These are phyloP conservation scores for Fraxinus greggii DNA, from an alignment of 305 asterid species.

Conservation along the genomic window DNA sequence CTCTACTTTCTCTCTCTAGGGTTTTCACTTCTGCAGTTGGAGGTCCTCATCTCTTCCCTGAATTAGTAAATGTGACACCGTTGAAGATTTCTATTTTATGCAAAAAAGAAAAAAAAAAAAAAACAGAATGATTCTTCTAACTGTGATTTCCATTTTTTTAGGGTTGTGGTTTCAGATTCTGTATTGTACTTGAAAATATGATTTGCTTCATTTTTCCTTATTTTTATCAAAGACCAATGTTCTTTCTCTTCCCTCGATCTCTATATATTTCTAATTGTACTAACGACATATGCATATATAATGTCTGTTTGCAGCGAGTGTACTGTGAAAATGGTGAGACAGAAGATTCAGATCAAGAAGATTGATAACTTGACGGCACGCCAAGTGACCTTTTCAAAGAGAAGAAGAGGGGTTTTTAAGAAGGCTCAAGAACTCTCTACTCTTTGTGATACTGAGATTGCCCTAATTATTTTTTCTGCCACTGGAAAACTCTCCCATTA, in stretches of 20 bases:
- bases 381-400: conserved; percentile 74
- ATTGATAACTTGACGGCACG: conserved; percentile 71
- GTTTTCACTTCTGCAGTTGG: conserved; percentile 38
- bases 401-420: conserved; percentile 87
- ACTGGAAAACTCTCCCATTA: conserved; percentile 67
- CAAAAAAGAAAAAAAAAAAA: background rate
- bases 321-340: conserved; percentile 57
- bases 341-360: conserved; percentile 70
- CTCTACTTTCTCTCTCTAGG: conserved; percentile 33
- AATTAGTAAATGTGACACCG: conserved; percentile 27
- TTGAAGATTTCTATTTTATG: conserved; percentile 23
- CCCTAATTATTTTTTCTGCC: conserved; percentile 72
- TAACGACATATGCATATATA: background rate
- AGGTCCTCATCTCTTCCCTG: conserved; percentile 29
- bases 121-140: background rate
- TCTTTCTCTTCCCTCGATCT: background rate
- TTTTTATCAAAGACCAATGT: conserved; percentile 5
- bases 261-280: background rate
- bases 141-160: background rate
- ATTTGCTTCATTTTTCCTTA: conserved; percentile 6
- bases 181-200: conserved; percentile 39
- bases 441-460: conserved; percentile 76
- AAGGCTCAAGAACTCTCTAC: conserved; percentile 81
- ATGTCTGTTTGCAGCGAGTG: background rate
- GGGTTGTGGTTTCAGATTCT: conserved; percentile 34